Percentiles rank a stretch among this genome's conserved stretches.
These are phyloP conservation scores for Phaeophleospora eucalypticola DNA, from an alignment of 2,329 filamentous ascomycete species.

Conservation along the genomic window DNA sequence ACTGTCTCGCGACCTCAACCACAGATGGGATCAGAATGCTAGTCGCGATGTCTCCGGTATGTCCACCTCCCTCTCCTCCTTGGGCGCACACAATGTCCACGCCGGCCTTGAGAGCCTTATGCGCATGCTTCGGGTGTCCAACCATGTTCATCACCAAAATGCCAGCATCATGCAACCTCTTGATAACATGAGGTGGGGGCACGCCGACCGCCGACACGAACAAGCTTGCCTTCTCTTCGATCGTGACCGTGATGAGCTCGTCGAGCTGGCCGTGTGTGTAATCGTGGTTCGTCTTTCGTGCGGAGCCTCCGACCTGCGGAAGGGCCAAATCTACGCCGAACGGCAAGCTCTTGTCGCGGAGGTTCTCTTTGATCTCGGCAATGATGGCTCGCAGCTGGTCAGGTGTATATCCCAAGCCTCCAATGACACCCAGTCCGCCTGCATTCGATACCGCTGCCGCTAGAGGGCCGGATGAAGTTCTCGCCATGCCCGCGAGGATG, in stretches of 20 bases:
- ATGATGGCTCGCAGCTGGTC: conserved; percentile 74
- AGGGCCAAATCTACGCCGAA: conserved; percentile 91
- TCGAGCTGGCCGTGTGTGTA: conserved; percentile 88
- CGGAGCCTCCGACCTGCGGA: conserved; percentile 78
- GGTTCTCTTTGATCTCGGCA: conserved; percentile 74
- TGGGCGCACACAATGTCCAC: conserved; percentile 91
- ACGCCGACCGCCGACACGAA: conserved; percentile 89
- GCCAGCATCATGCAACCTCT: conserved; percentile 70
- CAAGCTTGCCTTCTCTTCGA: conserved; percentile 75
- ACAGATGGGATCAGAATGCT: conserved; percentile 84
- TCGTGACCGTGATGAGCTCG: conserved; percentile 80
- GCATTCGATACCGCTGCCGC: conserved; percentile 86
- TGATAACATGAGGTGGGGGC: conserved; percentile 68
- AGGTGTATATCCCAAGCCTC: conserved; percentile 65
- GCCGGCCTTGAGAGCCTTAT: conserved; percentile 79
- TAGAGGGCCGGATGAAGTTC: conserved; percentile 71
- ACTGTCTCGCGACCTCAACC: conserved; percentile 73
- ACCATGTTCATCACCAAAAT: conserved; percentile 98
- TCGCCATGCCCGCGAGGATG: conserved; percentile 90
- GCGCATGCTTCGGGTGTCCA: conserved; percentile 83
- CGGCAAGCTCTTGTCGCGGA: conserved; percentile 63
- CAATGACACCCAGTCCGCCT: conserved; percentile 68
- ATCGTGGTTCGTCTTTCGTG: conserved; percentile 90
- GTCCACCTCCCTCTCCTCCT: conserved; percentile 87
- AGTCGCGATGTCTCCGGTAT: conserved; percentile 83